Evolutionary conservation across 176 grass and related monocot genomes (phyloP), one percentile per base, ranked within the genome.

Genomic region (Hordeum marinum): DNA sequence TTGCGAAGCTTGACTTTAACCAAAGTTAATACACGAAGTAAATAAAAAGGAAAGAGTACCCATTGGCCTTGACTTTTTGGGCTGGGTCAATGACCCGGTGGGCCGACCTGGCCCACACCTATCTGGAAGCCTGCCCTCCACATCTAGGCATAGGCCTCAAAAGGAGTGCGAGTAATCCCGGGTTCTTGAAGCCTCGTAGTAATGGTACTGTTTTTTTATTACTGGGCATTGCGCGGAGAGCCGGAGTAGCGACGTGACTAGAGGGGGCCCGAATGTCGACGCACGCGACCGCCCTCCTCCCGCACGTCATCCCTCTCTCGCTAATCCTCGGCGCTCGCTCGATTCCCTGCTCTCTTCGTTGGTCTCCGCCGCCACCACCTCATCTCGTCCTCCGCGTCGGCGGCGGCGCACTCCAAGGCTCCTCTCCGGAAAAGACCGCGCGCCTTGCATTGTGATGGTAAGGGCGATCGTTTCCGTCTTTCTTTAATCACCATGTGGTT

Each of bases 401-500:
- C 54, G 76, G 7, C 75, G 21, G 18, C 48, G 48, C 6, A 3
- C 76, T 63, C 76, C 36, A 9, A 63, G 54, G 32, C 24, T 39
- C 54, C 21, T 37, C 11, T 55, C 43, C 72, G 15, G 31, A 75
- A 20, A 78, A 78, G 35, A 27, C 39, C n/a, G 35, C 36, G 76
- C 76, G 24, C 34, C 35, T 18, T 39, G 36, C 76, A 79, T 79
- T 79, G 35, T 8, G 23, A 17, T 63, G 76, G 76, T 79, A 79
- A 79, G 35, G 35, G 36, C 83, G 63, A 85, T 78, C 75, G 58
- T 79, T 37, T 40, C 76, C 13, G 58, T 42, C 8, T 32, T 27
- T 43, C 3, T 29, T 42, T 75, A 75, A 36, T 26, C 9, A 58
- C n/a, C 20, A 4, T 76, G 35, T 12, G 2, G 29, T 57, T 18